phyloP scores from a whole-genome alignment of 257 asterid genomes.

The Solanum neorickii region DNA sequence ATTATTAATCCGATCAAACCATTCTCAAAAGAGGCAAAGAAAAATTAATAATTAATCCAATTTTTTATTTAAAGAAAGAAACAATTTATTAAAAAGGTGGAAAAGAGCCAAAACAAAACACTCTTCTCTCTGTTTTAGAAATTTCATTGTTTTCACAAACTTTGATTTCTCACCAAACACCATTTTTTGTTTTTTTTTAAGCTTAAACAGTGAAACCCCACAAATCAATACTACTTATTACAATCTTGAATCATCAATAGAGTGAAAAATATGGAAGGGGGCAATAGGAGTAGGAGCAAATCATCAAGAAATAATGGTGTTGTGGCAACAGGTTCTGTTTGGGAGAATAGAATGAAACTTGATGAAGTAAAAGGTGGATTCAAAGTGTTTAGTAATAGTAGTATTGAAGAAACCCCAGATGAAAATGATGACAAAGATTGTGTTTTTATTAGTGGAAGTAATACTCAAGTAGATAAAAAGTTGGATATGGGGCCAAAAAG shows the following conservation, averaged over 20 bases:
- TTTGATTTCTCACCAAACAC: conserved; percentile 12
- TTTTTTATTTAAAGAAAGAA: neutral
- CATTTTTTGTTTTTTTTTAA: conserved; percentile 25
- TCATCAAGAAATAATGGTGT: conserved; percentile 32
- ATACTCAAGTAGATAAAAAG: conserved; percentile 20
- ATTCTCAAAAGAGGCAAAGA: neutral
- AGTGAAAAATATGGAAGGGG: conserved; percentile 23
- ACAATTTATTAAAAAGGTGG: neutral
- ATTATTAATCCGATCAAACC: too few relatives aligned
- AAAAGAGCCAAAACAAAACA: neutral
- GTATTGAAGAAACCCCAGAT: conserved; percentile 2
- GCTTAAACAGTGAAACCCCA: conserved; percentile 32
- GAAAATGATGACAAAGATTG: conserved; percentile 1
- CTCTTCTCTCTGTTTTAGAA: neutral
- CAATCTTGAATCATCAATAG: neutral
- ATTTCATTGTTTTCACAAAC: conserved; percentile 22
- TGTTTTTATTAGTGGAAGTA: neutral
- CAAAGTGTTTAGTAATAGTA: conserved; percentile 34
- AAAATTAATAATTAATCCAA: neutral
- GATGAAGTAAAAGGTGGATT: conserved; percentile 67
- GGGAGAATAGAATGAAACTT: conserved; percentile 86
- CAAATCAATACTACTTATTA: conserved; percentile 4
- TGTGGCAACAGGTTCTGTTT: conserved; percentile 62
- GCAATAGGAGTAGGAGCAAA: conserved; percentile 26
- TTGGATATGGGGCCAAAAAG: conserved; percentile 22